Percentiles rank a stretch among this genome's conserved stretches.
Evolutionary conservation across 768 basidiomycete species (phyloP).

Genomic region (Hirschioporus abietinus): DNA sequence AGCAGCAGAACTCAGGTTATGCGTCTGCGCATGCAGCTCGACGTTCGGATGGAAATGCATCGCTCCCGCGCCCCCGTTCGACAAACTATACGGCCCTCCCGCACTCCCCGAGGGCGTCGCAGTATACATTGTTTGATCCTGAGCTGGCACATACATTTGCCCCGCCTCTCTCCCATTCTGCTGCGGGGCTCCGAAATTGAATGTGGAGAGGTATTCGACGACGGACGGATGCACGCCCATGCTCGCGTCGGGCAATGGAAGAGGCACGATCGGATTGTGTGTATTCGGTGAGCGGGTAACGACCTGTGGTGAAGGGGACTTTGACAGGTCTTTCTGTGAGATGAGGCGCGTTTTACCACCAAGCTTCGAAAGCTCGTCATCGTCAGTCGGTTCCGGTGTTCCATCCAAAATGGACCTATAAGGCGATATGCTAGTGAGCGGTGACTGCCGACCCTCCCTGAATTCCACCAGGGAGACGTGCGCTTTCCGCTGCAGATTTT

Average conservation of each 20-base stretch:
- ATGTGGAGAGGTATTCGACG: constrained; percentile 64
- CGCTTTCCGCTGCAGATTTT: constrained; percentile 57
- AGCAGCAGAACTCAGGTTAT: neutral
- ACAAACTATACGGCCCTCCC: neutral
- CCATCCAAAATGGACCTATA: neutral
- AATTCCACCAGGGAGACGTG: constrained; percentile 61
- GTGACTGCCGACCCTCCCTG: constrained; percentile 49
- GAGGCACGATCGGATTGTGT: constrained; percentile 65
- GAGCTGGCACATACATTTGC: neutral
- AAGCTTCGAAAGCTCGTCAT: constrained; percentile 58
- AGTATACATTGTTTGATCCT: neutral
- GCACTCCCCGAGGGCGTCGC: neutral
- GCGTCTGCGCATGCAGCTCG: neutral
- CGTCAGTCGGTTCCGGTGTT: constrained; percentile 28
- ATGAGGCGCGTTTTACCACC: constrained; percentile 66
- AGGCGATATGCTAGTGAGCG: constrained; percentile 28
- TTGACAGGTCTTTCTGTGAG: constrained; percentile 47
- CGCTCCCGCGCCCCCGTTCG: neutral
- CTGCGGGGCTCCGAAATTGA: constrained; percentile 28
- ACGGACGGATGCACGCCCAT: constrained; percentile 57
- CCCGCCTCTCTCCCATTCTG: constrained; percentile 13
- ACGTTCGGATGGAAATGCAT: neutral
- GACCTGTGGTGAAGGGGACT: constrained; percentile 39
- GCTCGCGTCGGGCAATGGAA: constrained; percentile 50
- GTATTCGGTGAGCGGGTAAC: constrained; percentile 66